Base-by-base conservation (phyloP, 129 eudicot species). In the Escallonia rubra region DNA sequence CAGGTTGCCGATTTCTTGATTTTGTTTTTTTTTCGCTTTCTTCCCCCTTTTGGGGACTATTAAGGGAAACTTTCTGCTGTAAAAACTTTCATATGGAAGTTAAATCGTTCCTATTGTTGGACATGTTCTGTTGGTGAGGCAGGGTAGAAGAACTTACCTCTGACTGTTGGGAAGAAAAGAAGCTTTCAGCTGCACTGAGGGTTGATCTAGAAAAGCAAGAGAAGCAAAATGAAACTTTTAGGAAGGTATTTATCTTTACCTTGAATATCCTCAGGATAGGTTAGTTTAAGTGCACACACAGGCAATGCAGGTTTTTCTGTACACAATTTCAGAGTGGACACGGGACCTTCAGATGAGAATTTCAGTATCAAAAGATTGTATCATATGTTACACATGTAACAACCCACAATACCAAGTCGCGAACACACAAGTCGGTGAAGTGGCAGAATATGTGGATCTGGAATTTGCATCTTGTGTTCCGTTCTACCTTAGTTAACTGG, bases 111-210 rank as follows among this genome's bases (percentile, higher is more conserved):
- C 4, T 45, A 39, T 41, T 62, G 15, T 38, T 68, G 42, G 16
- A 44, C 53, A 8, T 10, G n/a, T 51, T 72, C 53, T 15, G n/a
- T 16, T 78, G 59, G 63, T 42, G 79, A 46, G 44, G 46, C 85
- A 90, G 97, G 92, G 65, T 85, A 52, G 92, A 87, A 78, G 92
- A 87, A 64, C 87, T 90, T 62, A 82, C 65, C 7, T 56, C 51
- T 42, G 84, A 63, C 69, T 68, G 76, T 69, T 62, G 71, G 65
- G 83, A 85, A 80, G 92, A 87, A 74, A 78, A 87, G 72, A 69
- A 74, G 60, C 72, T 78, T 9, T 61, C 79, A 14, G 68, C 76
- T 38, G 43, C 75, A 45, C 77, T 87, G 71, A 77, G 53, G 52
- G 69, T 59, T 55, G 77, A 82, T 69, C 56, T 80, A 67, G 84